Evolutionary conservation across 805 yeast genomes (phyloP).

Genomic region (Candida orba): DNA sequence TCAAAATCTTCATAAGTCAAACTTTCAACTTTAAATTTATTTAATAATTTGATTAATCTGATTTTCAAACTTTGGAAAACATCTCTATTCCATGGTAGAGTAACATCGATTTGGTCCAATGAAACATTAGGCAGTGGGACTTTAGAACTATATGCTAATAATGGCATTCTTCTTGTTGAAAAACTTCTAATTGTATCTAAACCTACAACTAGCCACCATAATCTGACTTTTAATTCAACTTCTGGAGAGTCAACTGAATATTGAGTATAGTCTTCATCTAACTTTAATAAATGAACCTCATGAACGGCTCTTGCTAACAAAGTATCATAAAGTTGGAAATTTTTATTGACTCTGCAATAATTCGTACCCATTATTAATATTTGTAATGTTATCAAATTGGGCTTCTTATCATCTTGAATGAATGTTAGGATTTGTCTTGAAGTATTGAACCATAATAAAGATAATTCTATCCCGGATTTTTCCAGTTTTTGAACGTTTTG

Average conservation of each 20-base stretch:
- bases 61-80: not conserved
- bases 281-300: not conserved
- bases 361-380: not conserved
- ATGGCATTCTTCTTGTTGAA: constrained; percentile 1
- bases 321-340: not conserved
- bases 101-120: not conserved
- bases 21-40: not conserved
- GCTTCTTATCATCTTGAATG: constrained; percentile 1
- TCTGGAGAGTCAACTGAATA: not conserved
- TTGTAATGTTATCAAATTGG: not conserved
- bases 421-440: constrained; percentile 14
- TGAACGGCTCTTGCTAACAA: not conserved
- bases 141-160: not conserved
- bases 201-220: not conserved
- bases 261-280: not conserved
- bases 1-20: not conserved
- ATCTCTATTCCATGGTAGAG: not conserved
- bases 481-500: not conserved
- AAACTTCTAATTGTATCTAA: constrained; percentile 3
- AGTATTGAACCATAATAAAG: constrained; percentile 12
- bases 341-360: not conserved
- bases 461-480: not conserved
- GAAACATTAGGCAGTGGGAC: not conserved
- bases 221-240: not conserved
- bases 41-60: not conserved